A percentile compares a stretch with the other conserved stretches of the same genome.
Evolutionary conservation across 352 stramenopile genomes (phyloP).

Genomic region (Phytophthora capsici): DNA sequence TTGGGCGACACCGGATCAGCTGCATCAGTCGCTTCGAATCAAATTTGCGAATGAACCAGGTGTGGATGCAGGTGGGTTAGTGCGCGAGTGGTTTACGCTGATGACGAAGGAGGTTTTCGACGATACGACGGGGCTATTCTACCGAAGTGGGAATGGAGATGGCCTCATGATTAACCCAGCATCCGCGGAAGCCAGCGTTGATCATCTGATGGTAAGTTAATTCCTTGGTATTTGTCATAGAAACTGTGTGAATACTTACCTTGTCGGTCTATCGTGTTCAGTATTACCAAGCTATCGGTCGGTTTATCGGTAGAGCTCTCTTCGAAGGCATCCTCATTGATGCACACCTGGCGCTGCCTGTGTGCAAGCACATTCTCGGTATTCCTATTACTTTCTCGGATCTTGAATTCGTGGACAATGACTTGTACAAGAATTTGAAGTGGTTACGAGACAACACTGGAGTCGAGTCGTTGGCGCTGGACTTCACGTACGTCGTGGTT

Average conservation of each 20-base stretch:
- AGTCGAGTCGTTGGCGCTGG: slow-evolving; percentile 79
- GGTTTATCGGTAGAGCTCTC: slow-evolving; percentile 87
- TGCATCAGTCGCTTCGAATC: slow-evolving; percentile 89
- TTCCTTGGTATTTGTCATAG: neutral
- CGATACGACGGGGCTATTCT: slow-evolving; percentile 83
- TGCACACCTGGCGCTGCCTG: slow-evolving; percentile 80
- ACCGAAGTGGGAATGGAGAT: slow-evolving; percentile 73
- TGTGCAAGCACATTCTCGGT: slow-evolving; percentile 92
- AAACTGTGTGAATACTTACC: slow-evolving; percentile 9
- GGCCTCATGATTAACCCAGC: slow-evolving; percentile 87
- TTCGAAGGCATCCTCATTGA: slow-evolving; percentile 90
- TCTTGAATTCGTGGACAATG: slow-evolving; percentile 90
- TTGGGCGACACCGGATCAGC: slow-evolving; percentile 81
- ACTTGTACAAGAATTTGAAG: slow-evolving; percentile 88
- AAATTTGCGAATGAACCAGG: slow-evolving; percentile 92
- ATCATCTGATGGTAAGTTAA: slow-evolving; percentile 78
- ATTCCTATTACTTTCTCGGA: slow-evolving; percentile 92
- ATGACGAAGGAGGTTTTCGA: slow-evolving; percentile 92
- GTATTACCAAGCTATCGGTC: slow-evolving; percentile 90
- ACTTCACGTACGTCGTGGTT: slow-evolving; percentile 74
- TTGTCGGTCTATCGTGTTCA: slow-evolving; percentile 27
- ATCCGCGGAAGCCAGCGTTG: slow-evolving; percentile 81
- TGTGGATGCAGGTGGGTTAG: slow-evolving; percentile 91
- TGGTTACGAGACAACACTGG: slow-evolving; percentile 83
- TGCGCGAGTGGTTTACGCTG: slow-evolving; percentile 92